Base-by-base conservation (phyloP, 2,329 filamentous ascomycete species). In the Xylariaceae sp. region DNA sequence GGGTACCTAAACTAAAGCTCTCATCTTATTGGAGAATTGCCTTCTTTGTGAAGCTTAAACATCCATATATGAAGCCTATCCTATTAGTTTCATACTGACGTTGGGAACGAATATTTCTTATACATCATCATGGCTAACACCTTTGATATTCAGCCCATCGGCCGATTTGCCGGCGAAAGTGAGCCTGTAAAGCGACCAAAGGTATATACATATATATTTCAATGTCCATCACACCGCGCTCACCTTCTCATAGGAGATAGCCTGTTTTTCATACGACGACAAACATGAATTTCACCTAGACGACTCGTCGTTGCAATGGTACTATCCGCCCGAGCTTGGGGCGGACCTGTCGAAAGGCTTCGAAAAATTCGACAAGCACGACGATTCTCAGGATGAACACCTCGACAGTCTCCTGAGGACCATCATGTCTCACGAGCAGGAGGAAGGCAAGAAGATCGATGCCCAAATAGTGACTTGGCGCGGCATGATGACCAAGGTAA, bases 401-500 rank as follows among this genome's bases (percentile, higher is more conserved):
- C 78, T 99, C 2, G 90, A 96, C 68, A 89, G 89, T 58, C 78
- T 99, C 26, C 78, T 99, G 20, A 87, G 85, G 57, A 88, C 92
- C 1, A 85, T 99, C 44, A 79, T 86, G 47, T 81, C 83, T 21
- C 80, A 90, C 63, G 95, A 98, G 74, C 80, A 87, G 71, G 79
- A 86, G 62, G 84, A 81, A 0, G 82, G 84, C 2, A 80, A 84
- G 67, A 87, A 82, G 68, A 86, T 88, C 29, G 87, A 92, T 59
- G 88, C 89, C 2, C 86, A 96, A 65, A 72, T 98, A 44, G 81
- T 98, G 49, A 98, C 93, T 1, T 99, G 93, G 93, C 82, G 95
- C 67, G 95, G 95, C 40, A 97, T 98, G 91, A 93, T 99, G 88
- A 98, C 95, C 60, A 99, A 97, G 82, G 91, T 93, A 70, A 50